Base-by-base conservation (phyloP, 305 asterid species). In the Solanum aculeatissimum region DNA sequence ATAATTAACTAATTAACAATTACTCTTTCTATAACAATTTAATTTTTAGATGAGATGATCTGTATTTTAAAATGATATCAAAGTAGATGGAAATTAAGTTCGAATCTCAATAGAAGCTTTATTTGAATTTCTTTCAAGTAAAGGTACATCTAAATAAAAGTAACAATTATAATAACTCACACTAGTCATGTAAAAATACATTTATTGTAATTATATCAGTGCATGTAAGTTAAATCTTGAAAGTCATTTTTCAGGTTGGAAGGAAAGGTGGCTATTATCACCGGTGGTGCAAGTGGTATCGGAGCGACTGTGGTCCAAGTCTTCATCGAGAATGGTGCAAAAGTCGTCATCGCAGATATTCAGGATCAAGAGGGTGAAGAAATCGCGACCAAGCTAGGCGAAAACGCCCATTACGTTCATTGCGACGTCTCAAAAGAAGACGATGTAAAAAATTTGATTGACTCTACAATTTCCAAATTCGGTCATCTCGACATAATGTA, bases 401-500 rank as follows among this genome's bases (percentile, higher is more conserved):
- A 63, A 63, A 63, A 78, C 18, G 65, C 66, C 47, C 16, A 23
- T 18, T 83, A 83, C 71, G 8, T 83, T 8, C 85, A 71, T n/a
- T 70, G 82, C 10, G 45, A 83, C 4, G 82, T 83, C 38, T 69
- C 85, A 2, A 27, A 16, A 15, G 85, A 83, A 2, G 42, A 19
- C 42, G 85, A 69, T 14, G 6, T 70, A 2, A 53, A 71, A 45
- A 53, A 55, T 1, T 6, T 53, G 16, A 13, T 83, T 19, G 25
- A 83, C 27, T n/a, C 1, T 21, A 53, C 71, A 3, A 13, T 83
- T 32, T 35, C 70, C 13, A 83, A 35, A 42, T 83, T 47, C 5
- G 72, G 82, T 2, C 42, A 71, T 18, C 82, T 83, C 14, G 85
- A 83, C 82, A 55, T 83, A 47, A 83, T 83, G 85, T 83, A 51